Base-by-base conservation (phyloP, 345 rosid genomes). In the Conringia planisiliqua region DNA sequence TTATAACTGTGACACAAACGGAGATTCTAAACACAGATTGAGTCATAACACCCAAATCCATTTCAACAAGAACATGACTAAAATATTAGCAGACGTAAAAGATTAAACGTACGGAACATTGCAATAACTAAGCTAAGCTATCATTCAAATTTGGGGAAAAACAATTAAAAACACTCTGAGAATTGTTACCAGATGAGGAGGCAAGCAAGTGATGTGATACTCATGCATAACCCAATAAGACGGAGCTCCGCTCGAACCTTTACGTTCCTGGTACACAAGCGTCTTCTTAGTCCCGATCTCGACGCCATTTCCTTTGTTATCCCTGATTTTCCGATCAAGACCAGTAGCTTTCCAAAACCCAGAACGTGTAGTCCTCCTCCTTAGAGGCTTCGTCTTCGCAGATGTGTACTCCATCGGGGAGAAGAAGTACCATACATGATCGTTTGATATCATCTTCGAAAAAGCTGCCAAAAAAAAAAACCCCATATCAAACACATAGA, bases 301-400 rank as follows among this genome's bases (percentile, higher is more conserved):
- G 1, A 22, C 47, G 1, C 38, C 4, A 1, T 11, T 10, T 0
- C 75, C 17, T 10, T 42, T 16, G 10, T 38, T 57, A 17, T 43
- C 71, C 36, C 61, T 56, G 56, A 84, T 66, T 8, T 3, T 0
- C 0, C 82, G 80, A 30, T 50, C 47, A 2, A 4, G 44, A 18
- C 89, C 89, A 0, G 83, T 79, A n/a, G 57, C 12, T 78, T 82
- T 85, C 88, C 88, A 86, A 16, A 13, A 72, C 11, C 90, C 88
- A 16, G 14, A 8, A 16, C 9, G 22, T 2, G 85, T 82, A 3
- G 36, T 69, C 70, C 88, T 80, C 38, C 71, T 69, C 3, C 38
- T 22, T 2, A 59, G n/a, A n/a, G n/a, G 57, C 3, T 39, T 59
- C 36, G 14, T 14, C 47, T 43, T 43, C 17, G 47, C 12, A 17